phyloP scores from a whole-genome alignment of 108 stramenopile genomes.

The Seminavis robusta region DNA sequence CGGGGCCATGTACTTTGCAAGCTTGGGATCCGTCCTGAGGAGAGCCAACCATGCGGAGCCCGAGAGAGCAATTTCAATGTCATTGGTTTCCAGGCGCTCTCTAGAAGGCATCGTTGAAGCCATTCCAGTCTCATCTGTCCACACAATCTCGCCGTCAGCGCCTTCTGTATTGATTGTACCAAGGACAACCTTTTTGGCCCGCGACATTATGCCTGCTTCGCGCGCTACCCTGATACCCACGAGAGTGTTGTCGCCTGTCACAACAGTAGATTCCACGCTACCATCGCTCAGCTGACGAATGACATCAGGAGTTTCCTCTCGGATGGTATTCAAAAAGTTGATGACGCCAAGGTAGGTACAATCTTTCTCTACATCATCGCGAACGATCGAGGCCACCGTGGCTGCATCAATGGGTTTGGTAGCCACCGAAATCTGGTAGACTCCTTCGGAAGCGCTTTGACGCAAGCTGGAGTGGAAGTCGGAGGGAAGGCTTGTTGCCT shows the following conservation, averaged over 20 bases:
- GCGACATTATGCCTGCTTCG: slow-evolving; percentile 48
- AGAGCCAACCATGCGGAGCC: slow-evolving; percentile 50
- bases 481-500: slow-evolving; percentile 31
- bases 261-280: slow-evolving; percentile 42
- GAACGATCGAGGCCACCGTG: slow-evolving; percentile 24
- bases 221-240: slow-evolving; percentile 61
- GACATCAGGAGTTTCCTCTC: slow-evolving; percentile 43
- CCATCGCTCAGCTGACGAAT: slow-evolving; percentile 45
- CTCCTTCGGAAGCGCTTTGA: slow-evolving; percentile 35
- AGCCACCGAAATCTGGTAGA: slow-evolving; percentile 60
- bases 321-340: slow-evolving; percentile 56
- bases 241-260: slow-evolving; percentile 61
- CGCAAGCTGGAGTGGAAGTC: slow-evolving; percentile 36
- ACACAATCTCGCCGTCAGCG: slow-evolving; percentile 21
- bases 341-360: slow-evolving; percentile 46
- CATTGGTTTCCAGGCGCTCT: not conserved
- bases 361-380: slow-evolving; percentile 46
- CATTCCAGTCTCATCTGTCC: slow-evolving; percentile 32
- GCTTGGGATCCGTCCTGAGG: slow-evolving; percentile 20
- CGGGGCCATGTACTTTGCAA: slow-evolving; percentile 20
- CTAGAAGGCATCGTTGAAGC: slow-evolving; percentile 6
- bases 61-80: slow-evolving; percentile 45
- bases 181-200: slow-evolving; percentile 22
- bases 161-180: not conserved
- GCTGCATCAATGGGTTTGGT: slow-evolving; percentile 15